Conservation (phyloP, 2,329 filamentous ascomycete species). For the Arthrinium puccinioides region DNA sequence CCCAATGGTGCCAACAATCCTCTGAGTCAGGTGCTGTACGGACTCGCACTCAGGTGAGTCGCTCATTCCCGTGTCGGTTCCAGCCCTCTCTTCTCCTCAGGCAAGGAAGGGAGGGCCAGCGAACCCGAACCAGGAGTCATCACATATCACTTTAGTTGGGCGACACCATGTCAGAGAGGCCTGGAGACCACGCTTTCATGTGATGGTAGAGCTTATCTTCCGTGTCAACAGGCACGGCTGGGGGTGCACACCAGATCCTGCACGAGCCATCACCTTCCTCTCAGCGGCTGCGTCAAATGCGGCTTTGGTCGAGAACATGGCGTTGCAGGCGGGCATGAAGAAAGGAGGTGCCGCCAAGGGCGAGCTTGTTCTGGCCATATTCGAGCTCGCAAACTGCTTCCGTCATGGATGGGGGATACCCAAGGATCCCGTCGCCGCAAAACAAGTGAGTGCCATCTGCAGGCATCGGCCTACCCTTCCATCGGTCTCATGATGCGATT, state of each 20-base stretch:
- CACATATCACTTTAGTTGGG: too few relatives aligned
- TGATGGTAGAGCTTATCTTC: too few relatives aligned
- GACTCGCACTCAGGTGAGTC: conserved; percentile 71
- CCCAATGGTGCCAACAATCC: conserved; percentile 83
- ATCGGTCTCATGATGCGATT: too few relatives aligned
- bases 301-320: conserved; percentile 76
- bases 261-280: conserved; percentile 73
- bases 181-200: too few relatives aligned
- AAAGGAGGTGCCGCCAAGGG: conserved; percentile 94
- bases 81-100: too few relatives aligned
- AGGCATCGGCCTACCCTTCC: background rate
- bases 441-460: conserved; percentile 45
- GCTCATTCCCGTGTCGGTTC: too few relatives aligned
- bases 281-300: conserved; percentile 86
- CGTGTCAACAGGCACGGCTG: conserved; percentile 69
- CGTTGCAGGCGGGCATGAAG: conserved; percentile 78
- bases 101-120: too few relatives aligned
- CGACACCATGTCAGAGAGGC: too few relatives aligned
- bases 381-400: conserved; percentile 89
- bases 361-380: conserved; percentile 92
- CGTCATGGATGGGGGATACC: conserved; percentile 89
- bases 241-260: conserved; percentile 71
- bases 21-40: conserved; percentile 91
- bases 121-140: too few relatives aligned
- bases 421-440: conserved; percentile 79